Evolutionary conservation across 2,329 filamentous ascomycete species (phyloP).

Genomic region (Exophiala alcalophila): DNA sequence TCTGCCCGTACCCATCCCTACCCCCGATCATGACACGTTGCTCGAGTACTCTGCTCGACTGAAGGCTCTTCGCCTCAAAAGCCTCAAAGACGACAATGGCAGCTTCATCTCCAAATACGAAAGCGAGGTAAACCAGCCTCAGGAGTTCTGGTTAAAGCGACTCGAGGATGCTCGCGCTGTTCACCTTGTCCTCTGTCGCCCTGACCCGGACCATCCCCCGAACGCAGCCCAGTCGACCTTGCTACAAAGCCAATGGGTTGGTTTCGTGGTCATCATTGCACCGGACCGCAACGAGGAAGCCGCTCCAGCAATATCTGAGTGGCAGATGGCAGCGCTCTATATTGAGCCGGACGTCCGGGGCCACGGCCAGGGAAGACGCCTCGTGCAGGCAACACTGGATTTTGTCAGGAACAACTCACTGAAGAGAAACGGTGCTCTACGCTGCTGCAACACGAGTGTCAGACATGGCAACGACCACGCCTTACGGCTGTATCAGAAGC

Average conservation of each 20-base stretch:
- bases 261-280: constrained; percentile 33
- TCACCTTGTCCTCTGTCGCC: constrained; percentile 32
- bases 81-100: constrained; percentile 32
- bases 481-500: constrained; percentile 20
- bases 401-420: constrained; percentile 5
- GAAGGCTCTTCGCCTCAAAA: constrained; percentile 31
- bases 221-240: constrained; percentile 1
- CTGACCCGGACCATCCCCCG: neutral
- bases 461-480: constrained; percentile 24
- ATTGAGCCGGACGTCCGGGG: constrained; percentile 18
- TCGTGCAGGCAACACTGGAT: constrained; percentile 21
- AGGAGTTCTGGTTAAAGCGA: constrained; percentile 33
- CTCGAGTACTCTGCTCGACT: constrained; percentile 17
- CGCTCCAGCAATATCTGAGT: constrained; percentile 4
- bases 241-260: constrained; percentile 33
- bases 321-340: constrained; percentile 21
- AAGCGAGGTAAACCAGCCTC: constrained; percentile 30
- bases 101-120: constrained; percentile 36
- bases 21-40: constrained; percentile 12
- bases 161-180: constrained; percentile 32
- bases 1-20: constrained; percentile 12
- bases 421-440: neutral
- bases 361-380: constrained; percentile 18
- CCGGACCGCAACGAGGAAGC: constrained; percentile 12
- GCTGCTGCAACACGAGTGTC: constrained; percentile 11